Conservation (phyloP, 75 land plant genomes). For the Cunninghamia lanceolata region DNA sequence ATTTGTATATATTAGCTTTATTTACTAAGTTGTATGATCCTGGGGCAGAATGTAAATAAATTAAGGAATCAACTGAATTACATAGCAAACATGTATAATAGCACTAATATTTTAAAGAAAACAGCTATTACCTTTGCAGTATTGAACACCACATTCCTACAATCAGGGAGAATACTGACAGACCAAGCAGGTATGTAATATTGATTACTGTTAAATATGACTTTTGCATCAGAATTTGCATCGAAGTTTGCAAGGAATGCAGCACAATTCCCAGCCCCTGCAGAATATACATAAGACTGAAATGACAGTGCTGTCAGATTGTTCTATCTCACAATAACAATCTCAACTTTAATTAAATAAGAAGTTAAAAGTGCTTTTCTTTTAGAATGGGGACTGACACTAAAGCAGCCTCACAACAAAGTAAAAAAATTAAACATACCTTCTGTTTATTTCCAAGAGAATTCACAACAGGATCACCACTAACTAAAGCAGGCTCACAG, state of each 20-base stretch:
- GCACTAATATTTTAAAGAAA: not conserved
- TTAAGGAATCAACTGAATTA: no score
- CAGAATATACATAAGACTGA: slow-evolving; percentile 62
- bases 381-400: not conserved
- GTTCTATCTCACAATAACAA: not conserved
- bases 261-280: slow-evolving; percentile 52
- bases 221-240: slow-evolving; percentile 24
- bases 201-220: slow-evolving; percentile 29
- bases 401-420: not conserved
- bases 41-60: not conserved
- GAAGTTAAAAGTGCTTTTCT: not conserved
- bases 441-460: slow-evolving; percentile 51
- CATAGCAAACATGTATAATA: not conserved
- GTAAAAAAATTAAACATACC: slow-evolving; percentile 24
- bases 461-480: slow-evolving; percentile 32
- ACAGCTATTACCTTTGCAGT: slow-evolving; percentile 54
- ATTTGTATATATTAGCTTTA: not conserved
- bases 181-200: slow-evolving; percentile 83
- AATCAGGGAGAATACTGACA: slow-evolving; percentile 83
- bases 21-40: not conserved
- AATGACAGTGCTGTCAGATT: not conserved
- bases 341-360: not conserved
- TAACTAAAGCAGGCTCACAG: slow-evolving; percentile 60
- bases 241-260: slow-evolving; percentile 80
- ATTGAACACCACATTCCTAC: slow-evolving; percentile 64